A percentile compares a stretch with the other conserved stretches of the same genome.
These are phyloP conservation scores for Aspergillus viridinutans DNA, from an alignment of 2,329 filamentous ascomycete species.

Conservation along the genomic window DNA sequence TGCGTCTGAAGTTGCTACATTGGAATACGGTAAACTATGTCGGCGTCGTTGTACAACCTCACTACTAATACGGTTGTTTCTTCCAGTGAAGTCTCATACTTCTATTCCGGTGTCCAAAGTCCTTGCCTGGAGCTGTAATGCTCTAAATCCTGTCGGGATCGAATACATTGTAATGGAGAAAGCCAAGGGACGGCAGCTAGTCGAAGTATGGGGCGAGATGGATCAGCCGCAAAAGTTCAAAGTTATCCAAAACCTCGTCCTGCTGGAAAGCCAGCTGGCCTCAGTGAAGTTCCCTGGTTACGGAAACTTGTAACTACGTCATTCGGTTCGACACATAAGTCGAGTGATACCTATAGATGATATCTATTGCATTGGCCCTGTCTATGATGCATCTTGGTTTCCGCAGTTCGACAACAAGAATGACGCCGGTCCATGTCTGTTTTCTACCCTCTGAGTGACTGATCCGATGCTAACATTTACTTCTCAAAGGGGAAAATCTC, in stretches of 20 bases:
- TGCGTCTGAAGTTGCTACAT: constrained; percentile 20
- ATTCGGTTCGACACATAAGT: neutral
- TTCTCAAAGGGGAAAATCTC: constrained; percentile 4
- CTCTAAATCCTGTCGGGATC: constrained; percentile 26
- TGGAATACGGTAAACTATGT: constrained; percentile 19
- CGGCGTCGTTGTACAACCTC: too few relatives aligned
- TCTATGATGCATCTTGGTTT: constrained; percentile 8
- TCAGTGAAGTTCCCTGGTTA: constrained; percentile 21
- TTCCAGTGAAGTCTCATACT: constrained; percentile 16
- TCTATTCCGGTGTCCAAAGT: constrained; percentile 25
- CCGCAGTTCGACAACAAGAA: constrained; percentile 3
- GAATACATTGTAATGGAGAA: constrained; percentile 38
- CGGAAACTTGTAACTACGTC: constrained; percentile 29
- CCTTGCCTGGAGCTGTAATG: constrained; percentile 22
- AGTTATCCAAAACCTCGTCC: constrained; percentile 25
- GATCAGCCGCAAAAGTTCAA: constrained; percentile 15
- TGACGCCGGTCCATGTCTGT: constrained; percentile 15
- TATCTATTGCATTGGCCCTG: constrained; percentile 12
- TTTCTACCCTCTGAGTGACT: neutral
- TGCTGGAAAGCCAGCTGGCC: constrained; percentile 22
- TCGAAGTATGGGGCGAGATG: constrained; percentile 28
- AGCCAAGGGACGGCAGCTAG: constrained; percentile 23
- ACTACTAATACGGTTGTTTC: constrained; percentile 9
- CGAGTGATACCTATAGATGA: constrained; percentile 7
- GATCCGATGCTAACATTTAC: neutral